phyloP scores from a whole-genome alignment of 2,329 filamentous ascomycete genomes.

The Tolypocladium ovalisporum region DNA sequence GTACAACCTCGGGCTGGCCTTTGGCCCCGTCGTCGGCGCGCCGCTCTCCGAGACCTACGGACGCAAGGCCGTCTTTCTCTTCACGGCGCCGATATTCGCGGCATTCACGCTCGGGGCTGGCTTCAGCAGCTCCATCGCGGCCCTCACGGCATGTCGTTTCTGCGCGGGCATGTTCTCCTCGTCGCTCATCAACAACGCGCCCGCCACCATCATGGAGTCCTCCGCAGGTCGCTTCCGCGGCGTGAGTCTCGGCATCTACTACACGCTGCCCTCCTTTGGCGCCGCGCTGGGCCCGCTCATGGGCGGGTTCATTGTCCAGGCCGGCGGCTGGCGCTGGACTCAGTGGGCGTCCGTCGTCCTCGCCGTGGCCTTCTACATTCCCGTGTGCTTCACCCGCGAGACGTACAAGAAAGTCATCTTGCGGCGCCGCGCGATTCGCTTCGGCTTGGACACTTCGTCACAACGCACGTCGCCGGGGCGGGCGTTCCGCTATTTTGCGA shows the following conservation, averaged over 20 bases:
- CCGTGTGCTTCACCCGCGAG: constrained; percentile 46
- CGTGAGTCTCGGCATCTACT: constrained; percentile 51
- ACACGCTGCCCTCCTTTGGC: constrained; percentile 55
- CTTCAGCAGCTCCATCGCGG: constrained; percentile 57
- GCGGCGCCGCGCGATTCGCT: constrained; percentile 29
- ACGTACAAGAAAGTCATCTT: constrained; percentile 52
- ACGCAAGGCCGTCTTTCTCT: constrained; percentile 28
- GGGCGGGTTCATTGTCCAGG: constrained; percentile 54
- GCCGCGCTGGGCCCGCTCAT: constrained; percentile 53
- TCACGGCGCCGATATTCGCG: constrained; percentile 52
- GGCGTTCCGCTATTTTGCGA: constrained; percentile 15
- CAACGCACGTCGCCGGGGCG: constrained; percentile 12
- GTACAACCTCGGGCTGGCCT: constrained; percentile 16
- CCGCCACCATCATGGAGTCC: constrained; percentile 52
- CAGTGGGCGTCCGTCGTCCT: constrained; percentile 26
- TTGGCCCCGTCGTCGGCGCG: constrained; percentile 59
- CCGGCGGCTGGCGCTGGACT: constrained; percentile 56
- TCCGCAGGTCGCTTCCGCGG: constrained; percentile 42
- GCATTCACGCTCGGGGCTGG: constrained; percentile 66
- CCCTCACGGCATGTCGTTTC: constrained; percentile 62
- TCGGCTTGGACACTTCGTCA: constrained; percentile 14
- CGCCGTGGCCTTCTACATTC: constrained; percentile 39
- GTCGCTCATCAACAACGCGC: constrained; percentile 50
- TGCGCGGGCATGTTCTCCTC: constrained; percentile 53
- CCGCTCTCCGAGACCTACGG: constrained; percentile 66